These are phyloP conservation scores for Begonia loranthoides DNA, from an alignment of 306 rosid genomes.

Conservation along the genomic window DNA sequence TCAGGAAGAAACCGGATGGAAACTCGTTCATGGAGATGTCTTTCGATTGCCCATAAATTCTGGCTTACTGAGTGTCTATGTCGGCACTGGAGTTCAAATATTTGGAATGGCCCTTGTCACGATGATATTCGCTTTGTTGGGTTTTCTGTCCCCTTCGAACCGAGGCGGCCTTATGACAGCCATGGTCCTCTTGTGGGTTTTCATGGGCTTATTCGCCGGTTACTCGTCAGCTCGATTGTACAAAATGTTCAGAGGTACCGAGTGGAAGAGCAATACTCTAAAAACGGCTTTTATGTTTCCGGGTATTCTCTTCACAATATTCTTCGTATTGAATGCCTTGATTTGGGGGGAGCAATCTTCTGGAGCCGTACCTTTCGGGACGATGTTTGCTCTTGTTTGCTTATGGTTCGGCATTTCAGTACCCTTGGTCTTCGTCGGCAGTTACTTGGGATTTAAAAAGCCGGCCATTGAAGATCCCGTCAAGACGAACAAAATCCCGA, in stretches of 20 bases:
- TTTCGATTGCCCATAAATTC: conserved; percentile 90
- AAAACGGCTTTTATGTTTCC: conserved; percentile 99
- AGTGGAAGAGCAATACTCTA: conserved; percentile 93
- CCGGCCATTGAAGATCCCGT: conserved; percentile 94
- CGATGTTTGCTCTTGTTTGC: conserved; percentile 93
- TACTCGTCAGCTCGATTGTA: conserved; percentile 90
- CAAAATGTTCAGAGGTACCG: conserved; percentile 98
- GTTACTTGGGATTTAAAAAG: conserved; percentile 91
- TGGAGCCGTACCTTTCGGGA: conserved; percentile 97
- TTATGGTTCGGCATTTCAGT: conserved; percentile 97
- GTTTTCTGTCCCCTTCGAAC: conserved; percentile 98
- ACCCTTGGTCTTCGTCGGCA: conserved; percentile 93
- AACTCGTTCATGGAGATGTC: conserved; percentile 94
- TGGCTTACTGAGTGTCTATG: conserved; percentile 78
- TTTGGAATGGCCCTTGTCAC: conserved; percentile 96
- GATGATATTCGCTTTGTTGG: conserved; percentile 91
- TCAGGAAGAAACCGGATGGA: conserved; percentile 99
- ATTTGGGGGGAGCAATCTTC: conserved; percentile 98
- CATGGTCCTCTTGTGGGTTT: conserved; percentile 99
- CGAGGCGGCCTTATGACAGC: conserved; percentile 99
- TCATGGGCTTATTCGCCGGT: conserved; percentile 97
- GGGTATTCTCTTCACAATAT: conserved; percentile 72
- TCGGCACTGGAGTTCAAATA: conserved; percentile 97
- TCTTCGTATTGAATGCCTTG: conserved; percentile 88
- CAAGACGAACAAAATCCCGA: conserved; percentile 93